These are phyloP conservation scores for Stagonosporopsis vannaccii DNA, from an alignment of 2,329 filamentous ascomycete species.

Conservation along the genomic window DNA sequence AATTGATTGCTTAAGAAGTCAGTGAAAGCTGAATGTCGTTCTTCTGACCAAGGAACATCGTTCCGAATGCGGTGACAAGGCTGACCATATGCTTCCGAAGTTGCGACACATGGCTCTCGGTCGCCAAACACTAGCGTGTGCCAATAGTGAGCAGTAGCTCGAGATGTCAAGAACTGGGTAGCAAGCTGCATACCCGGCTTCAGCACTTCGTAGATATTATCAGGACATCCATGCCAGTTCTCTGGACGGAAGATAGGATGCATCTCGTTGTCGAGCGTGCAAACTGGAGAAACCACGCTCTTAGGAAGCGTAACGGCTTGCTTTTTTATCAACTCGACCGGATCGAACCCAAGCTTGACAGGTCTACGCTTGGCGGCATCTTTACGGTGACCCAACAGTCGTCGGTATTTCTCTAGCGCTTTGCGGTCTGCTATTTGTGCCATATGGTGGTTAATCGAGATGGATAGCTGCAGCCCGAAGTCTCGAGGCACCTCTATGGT, in stretches of 20 bases:
- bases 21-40: constrained; percentile 40
- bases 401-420: constrained; percentile 47
- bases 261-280: constrained; percentile 46
- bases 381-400: constrained; percentile 47
- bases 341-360: constrained; percentile 48
- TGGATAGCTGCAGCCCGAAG: constrained; percentile 47
- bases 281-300: constrained; percentile 25
- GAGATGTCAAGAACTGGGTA: constrained; percentile 44
- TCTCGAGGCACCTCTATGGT: constrained; percentile 49
- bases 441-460: constrained; percentile 50
- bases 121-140: constrained; percentile 49
- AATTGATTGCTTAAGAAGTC: constrained; percentile 41
- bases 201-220: constrained; percentile 48
- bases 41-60: constrained; percentile 44
- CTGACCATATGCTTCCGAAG: constrained; percentile 42
- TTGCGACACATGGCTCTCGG: constrained; percentile 38
- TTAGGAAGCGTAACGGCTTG: constrained; percentile 47
- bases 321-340: constrained; percentile 49
- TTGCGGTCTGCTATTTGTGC: constrained; percentile 49
- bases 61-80: constrained; percentile 46
- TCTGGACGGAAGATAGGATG: constrained; percentile 48
- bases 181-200: constrained; percentile 48
- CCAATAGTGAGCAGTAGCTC: constrained; percentile 49
- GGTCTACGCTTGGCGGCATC: constrained; percentile 41
- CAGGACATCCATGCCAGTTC: constrained; percentile 50